phyloP scores from a whole-genome alignment of 2,329 filamentous ascomycete genomes.

The Cladosporium velox region DNA sequence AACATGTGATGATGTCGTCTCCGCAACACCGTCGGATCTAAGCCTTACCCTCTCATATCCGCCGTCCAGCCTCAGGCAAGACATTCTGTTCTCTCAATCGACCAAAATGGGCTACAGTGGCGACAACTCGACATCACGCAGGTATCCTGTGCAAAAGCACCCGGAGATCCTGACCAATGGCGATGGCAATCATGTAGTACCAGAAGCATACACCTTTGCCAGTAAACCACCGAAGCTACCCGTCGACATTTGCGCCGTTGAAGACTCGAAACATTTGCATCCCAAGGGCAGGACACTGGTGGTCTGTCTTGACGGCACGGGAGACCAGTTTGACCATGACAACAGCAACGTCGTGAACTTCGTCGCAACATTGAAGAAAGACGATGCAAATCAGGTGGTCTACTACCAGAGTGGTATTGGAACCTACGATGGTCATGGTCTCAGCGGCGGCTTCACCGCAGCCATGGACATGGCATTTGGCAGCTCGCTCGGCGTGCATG shows the following conservation, averaged over 20 bases:
- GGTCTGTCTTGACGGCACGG: slow-evolving; percentile 46
- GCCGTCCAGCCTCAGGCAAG: background rate
- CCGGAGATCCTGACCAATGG: background rate
- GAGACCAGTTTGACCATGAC: slow-evolving; percentile 45
- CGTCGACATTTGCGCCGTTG: slow-evolving; percentile 2
- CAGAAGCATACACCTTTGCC: slow-evolving; percentile 10
- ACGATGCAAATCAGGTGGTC: slow-evolving; percentile 45
- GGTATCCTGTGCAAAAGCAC: slow-evolving; percentile 13
- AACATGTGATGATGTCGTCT: background rate
- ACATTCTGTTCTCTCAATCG: background rate
- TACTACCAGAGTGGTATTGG: slow-evolving; percentile 52
- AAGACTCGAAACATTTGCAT: slow-evolving; percentile 7
- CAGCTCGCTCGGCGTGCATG: slow-evolving; percentile 41
- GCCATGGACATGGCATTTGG: slow-evolving; percentile 79
- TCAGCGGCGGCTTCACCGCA: slow-evolving; percentile 65
- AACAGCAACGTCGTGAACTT: slow-evolving; percentile 63
- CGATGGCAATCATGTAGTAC: background rate
- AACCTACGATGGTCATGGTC: slow-evolving; percentile 45
- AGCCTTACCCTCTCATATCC: background rate
- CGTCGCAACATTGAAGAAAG: slow-evolving; percentile 70
- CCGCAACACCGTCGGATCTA: background rate
- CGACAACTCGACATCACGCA: background rate
- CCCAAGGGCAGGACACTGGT: slow-evolving; percentile 13
- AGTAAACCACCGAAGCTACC: slow-evolving; percentile 11
- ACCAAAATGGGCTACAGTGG: background rate